Base-by-base conservation (phyloP, 305 asterid species). In the Plantago lanceolata region DNA sequence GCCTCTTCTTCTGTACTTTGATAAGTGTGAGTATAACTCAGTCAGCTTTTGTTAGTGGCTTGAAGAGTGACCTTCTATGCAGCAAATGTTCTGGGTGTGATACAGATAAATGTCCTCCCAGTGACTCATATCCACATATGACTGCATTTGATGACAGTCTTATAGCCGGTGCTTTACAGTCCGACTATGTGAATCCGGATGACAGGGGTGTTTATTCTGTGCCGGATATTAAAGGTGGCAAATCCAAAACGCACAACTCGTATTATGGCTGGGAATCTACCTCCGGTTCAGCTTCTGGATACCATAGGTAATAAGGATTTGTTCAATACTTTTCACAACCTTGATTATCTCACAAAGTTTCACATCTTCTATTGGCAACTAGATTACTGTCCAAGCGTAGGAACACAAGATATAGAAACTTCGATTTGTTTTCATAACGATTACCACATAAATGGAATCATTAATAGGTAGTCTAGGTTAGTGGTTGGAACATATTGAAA, bases 181-280 rank as follows among this genome's bases (percentile, higher is more conserved):
- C 88, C 6, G 90, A 83, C 65, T 73, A 68, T 47, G 84, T 83
- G 15, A 66, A 67, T 66, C 63, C 75, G 1, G 44, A 72, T 13
- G 90, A 86, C 48, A 75, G 65, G 70, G 82, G 86, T 6, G 82
- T 86, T 21, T 86, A 86, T 71, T 75, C 88, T 0, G 85, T 84
- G 6, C 85, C 84, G 12, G 55, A 75, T 66, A 50, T 75, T n/a
- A 59, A 15, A 68, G 85, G 81, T 4, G 77, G 84, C 1, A 68
- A 56, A n/a, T 78, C 77, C 29, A 35, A 56, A 2, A 54, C 63
- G 48, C 53, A 69, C 33, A 76, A 76, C 59, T 61, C 82, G 29
- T 83, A 84, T 63, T 83, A 74, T 45, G 88, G 90, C 69, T 83
- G 88, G 94, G 81, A 82, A 63, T 83, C 88, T 17, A 74, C 88